Conservation (phyloP, 139 green algal genomes). For the Trebouxia sp. region DNA sequence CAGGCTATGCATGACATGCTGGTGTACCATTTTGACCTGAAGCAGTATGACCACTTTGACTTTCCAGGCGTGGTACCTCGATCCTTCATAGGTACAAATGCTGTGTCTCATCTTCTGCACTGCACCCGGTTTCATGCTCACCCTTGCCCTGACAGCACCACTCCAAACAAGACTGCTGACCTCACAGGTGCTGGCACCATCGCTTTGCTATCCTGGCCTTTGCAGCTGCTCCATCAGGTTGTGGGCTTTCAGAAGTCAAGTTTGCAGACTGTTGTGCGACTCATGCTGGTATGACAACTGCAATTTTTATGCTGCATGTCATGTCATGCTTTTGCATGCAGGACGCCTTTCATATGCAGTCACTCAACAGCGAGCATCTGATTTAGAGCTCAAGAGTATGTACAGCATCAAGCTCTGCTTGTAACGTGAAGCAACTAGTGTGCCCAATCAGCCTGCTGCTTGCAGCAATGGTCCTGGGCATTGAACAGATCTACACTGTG, state of each 20-base stretch:
- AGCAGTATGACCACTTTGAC: conserved; percentile 73
- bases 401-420: background rate
- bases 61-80: conserved; percentile 87
- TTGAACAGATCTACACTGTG: too few relatives aligned
- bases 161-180: background rate
- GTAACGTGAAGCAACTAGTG: too few relatives aligned
- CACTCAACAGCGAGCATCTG: background rate
- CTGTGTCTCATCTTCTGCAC: background rate
- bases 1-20: conserved; percentile 80
- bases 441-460: too few relatives aligned
- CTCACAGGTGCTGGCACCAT: conserved; percentile 28
- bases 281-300: conserved; percentile 34
- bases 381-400: background rate
- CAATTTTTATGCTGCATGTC: too few relatives aligned
- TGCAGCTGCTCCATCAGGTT: background rate
- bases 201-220: conserved; percentile 16
- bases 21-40: conserved; percentile 49
- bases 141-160: background rate
- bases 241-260: conserved; percentile 22
- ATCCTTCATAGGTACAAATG: conserved; percentile 68
- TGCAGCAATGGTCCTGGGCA: background rate
- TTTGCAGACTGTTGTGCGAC: conserved; percentile 26
- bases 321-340: background rate
- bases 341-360: background rate
- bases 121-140: background rate